These are phyloP conservation scores for Tetrapisispora pingtungensis DNA, from an alignment of 805 yeast species.

Conservation along the genomic window DNA sequence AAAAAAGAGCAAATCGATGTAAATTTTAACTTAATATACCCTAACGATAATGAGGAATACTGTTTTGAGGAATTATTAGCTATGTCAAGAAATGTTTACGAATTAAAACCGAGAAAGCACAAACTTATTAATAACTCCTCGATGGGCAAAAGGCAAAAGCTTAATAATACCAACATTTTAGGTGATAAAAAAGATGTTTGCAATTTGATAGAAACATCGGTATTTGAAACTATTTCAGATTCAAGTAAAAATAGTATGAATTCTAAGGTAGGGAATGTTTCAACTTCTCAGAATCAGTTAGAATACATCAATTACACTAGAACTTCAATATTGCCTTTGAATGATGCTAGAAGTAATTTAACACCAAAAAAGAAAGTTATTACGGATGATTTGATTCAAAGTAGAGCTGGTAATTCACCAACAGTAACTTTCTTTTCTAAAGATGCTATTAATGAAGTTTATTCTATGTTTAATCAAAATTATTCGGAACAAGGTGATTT, in stretches of 20 bases:
- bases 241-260: neutral
- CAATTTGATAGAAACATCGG: slow-evolving; percentile 5
- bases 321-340: slow-evolving; percentile 38
- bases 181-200: neutral
- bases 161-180: neutral
- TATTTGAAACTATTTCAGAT: neutral
- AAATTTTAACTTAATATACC: slow-evolving; percentile 50
- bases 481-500: slow-evolving; percentile 13
- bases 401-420: slow-evolving; percentile 45
- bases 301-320: slow-evolving; percentile 13
- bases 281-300: neutral
- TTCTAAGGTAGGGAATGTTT: slow-evolving; percentile 1
- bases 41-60: slow-evolving; percentile 38
- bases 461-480: slow-evolving; percentile 58
- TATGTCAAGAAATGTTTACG: slow-evolving; percentile 31
- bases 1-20: slow-evolving; percentile 48
- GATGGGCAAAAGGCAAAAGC: neutral
- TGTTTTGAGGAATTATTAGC: slow-evolving; percentile 61
- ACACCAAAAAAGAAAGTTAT: neutral
- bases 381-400: slow-evolving; percentile 3
- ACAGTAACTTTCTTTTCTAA: slow-evolving; percentile 71
- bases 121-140: neutral
- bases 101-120: neutral
- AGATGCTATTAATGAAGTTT: slow-evolving; percentile 64
- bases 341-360: slow-evolving; percentile 26